A percentile compares a stretch with the other conserved stretches of the same genome.
Evolutionary conservation across 345 rosid species (phyloP).

Genomic region (Eucalyptus marginata): DNA sequence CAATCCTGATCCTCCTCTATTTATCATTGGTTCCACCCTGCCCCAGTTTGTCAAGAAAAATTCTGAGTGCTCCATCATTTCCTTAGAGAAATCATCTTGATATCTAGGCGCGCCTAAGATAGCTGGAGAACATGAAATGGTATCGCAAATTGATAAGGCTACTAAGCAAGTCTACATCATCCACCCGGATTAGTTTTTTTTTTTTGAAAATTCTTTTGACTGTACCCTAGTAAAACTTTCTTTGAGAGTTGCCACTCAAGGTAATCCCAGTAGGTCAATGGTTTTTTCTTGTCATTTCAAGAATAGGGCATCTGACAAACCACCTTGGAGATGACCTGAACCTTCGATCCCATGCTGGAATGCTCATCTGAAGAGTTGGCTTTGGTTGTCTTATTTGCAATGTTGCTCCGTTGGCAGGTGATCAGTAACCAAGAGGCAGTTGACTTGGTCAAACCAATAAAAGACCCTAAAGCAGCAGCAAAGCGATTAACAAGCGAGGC

Average conservation of each 20-base stretch:
- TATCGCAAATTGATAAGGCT: background rate
- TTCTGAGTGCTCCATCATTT: background rate
- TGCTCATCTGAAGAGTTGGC: background rate
- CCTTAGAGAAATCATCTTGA: background rate
- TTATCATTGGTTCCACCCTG: background rate
- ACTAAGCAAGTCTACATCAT: background rate
- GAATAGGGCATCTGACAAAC: background rate
- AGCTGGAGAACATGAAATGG: background rate
- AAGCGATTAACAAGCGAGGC: conserved; percentile 4
- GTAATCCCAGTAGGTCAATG: background rate
- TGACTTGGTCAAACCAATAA: background rate
- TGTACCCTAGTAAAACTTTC: background rate
- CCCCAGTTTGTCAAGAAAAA: background rate
- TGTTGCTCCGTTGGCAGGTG: background rate
- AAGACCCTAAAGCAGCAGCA: conserved; percentile 1
- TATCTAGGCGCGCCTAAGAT: background rate
- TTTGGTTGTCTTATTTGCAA: background rate
- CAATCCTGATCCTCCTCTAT: background rate
- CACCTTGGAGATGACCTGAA: background rate
- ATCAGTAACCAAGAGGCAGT: conserved; percentile 7
- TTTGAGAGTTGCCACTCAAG: background rate
- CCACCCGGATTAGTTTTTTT: background rate
- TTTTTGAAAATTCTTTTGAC: background rate
- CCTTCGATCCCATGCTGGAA: background rate
- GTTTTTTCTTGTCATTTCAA: background rate